Base-by-base conservation (phyloP, 2,329 filamentous ascomycete species). In the Nannizzia gypsea region DNA sequence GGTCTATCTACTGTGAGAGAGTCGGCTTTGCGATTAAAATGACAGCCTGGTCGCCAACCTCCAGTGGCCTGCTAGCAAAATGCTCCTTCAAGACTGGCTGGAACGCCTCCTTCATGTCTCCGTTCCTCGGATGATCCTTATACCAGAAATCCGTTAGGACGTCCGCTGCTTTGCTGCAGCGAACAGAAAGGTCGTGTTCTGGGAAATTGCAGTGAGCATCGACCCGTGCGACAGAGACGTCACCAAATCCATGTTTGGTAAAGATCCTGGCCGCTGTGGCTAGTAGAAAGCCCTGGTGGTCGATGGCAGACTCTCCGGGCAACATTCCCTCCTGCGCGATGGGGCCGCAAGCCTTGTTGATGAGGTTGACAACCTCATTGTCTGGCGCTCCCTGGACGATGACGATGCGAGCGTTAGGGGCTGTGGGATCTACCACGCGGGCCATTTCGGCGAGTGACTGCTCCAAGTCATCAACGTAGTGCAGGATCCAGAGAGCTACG, bases 351-450 rank as follows among this genome's bases (percentile, higher is more conserved):
- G 50, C 56, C 31, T 40, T 20, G 17, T 48, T 40, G 11, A 62
- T 28, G 17, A 60, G 38, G 15, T 57, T 60, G 13, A 46, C 11
- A 2, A 24, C 22, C 11, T 62, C 60, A 58, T 50, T 62, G 26
- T 62, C 58, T n/a, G 58, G 60, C 1, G 58, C 58, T 3, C 38
- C 55, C 34, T 62, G 58, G 31, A 62, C n/a, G 34, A 62, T 60
- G 4, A 60, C n/a, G 36, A 62, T 55, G 17, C 42, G 17, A 36
- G 58, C 28, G 28, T 46, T 36, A 9, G 60, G 60, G 6, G 48
- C 56, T 13, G 54, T n/a, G 24, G 22, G 6, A 38, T 60, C 34
- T 20, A 48, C 50, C 20, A 62, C 58, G 9, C 58, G 60, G 15
- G 48, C 42, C 17, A 62, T 48, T 22, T 60, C 58, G 13, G 28